Evolutionary conservation across 2,329 filamentous ascomycete species (phyloP), one percentile per base, ranked within the genome.

Genomic region (Mollisiaceae sp.): DNA sequence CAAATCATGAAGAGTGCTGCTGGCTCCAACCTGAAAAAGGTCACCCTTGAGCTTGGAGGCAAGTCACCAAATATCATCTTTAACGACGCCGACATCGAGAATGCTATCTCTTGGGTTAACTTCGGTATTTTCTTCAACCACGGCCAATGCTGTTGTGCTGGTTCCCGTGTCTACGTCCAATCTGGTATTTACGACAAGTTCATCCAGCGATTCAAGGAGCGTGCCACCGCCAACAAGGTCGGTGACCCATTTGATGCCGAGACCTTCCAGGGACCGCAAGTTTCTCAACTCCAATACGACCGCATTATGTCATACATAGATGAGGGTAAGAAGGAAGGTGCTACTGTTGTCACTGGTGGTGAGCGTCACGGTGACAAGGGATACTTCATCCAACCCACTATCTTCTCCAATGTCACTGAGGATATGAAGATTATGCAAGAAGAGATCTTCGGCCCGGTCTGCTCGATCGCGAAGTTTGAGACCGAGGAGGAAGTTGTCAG

Each of bases 341-440:
- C 89, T 65, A 89, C 80, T 60, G 77, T 91, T 66, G 86, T 89
- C 74, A 84, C 82, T 52, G 89, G 89, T 72, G 89, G 89, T 75
- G 85, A 86, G 74, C 87, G 88, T 74, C 86, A 86, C 77, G 88
- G 88, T 60, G 80, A 84, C 73, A 83, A 88, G 79, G 88, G 88
- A 63, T 91, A 87, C 82, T 91, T 90, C 82, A 90, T 91, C 76
- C 81, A 90, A 79, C 89, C 89, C 9, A 91, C 89, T 72, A 89
- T 91, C 80, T 91, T 91, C 84, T 85, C 86, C 73, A 85, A 89
- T 75, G 89, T 91, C 69, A 86, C 82, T 56, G 84, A 88, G 68
- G 84, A 91, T 77, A 91, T 91, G 88, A 90, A 88, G 83, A 91
- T 91, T 73, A 84, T 89, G 77, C 85, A 90, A 79, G 88, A 91